phyloP scores from a whole-genome alignment of 2,329 filamentous ascomycete genomes.

The Colletotrichum higginsianum region DNA sequence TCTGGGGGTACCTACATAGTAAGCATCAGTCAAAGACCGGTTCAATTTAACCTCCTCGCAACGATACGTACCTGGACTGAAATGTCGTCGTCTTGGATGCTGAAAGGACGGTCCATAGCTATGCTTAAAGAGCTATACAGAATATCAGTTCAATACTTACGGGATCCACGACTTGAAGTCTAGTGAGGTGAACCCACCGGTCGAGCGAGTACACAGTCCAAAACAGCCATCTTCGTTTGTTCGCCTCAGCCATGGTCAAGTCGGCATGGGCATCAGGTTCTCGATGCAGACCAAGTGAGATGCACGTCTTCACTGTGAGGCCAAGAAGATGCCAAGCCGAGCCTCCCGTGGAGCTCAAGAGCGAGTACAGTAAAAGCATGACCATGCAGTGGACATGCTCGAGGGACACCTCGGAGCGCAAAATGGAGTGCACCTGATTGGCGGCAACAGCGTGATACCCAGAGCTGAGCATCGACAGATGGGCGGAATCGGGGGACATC shows the following conservation, averaged over 20 bases:
- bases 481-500: conserved; percentile 15
- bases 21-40: neutral
- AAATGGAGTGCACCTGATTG: conserved; percentile 18
- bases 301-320: conserved; percentile 23
- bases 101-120: conserved; percentile 35
- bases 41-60: neutral
- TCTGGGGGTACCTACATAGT: conserved; percentile 11
- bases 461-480: conserved; percentile 26
- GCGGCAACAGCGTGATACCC: conserved; percentile 13
- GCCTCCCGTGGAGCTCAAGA: conserved; percentile 29
- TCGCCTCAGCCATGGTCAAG: neutral
- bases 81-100: conserved; percentile 37
- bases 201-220: conserved; percentile 36
- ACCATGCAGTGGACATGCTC: conserved; percentile 31
- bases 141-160: neutral
- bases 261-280: conserved; percentile 13
- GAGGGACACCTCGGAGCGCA: neutral
- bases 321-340: conserved; percentile 32
- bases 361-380: conserved; percentile 32
- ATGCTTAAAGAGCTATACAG: conserved; percentile 13
- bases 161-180: too few species aligned
- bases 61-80: conserved; percentile 20
- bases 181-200: conserved; percentile 10
- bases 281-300: conserved; percentile 20
- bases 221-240: conserved; percentile 31